A percentile compares a stretch with the other conserved stretches of the same genome.
Evolutionary conservation across 805 yeast species (phyloP).

Genomic region (Starmerella sp.): DNA sequence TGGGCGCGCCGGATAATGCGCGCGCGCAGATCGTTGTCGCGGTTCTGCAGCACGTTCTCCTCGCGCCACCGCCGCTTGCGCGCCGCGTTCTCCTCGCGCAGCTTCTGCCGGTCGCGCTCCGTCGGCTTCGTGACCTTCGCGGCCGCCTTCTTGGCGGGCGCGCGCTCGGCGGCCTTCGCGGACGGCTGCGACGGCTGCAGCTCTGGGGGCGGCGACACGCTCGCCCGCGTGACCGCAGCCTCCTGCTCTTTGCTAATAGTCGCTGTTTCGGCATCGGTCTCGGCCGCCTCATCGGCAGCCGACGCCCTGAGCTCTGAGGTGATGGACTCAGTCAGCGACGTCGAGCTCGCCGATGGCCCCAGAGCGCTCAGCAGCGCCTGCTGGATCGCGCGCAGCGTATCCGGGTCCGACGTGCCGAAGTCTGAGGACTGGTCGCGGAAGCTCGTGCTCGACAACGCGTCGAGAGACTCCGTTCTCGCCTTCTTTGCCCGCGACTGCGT

Average conservation of each 20-base stretch:
- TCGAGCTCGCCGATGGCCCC: slow-evolving; percentile 12
- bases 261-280: background rate
- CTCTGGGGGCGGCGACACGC: background rate
- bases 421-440: slow-evolving; percentile 3
- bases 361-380: slow-evolving; percentile 22
- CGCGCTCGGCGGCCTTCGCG: background rate
- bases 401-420: slow-evolving; percentile 22
- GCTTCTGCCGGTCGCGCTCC: slow-evolving; percentile 40
- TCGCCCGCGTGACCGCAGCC: background rate
- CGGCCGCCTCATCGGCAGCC: background rate
- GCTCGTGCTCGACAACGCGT: background rate
- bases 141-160: slow-evolving; percentile 1
- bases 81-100: slow-evolving; percentile 58
- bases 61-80: slow-evolving; percentile 79
- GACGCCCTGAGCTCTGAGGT: slow-evolving; percentile 1
- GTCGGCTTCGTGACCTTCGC: slow-evolving; percentile 15
- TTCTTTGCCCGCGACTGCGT: background rate
- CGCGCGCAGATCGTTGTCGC: slow-evolving; percentile 75
- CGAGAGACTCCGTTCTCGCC: background rate
- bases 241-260: background rate
- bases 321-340: slow-evolving; percentile 13
- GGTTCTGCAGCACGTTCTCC: slow-evolving; percentile 65
- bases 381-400: slow-evolving; percentile 25
- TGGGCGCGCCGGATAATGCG: slow-evolving; percentile 66
- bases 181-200: background rate